Conservation (phyloP, 2,329 filamentous ascomycete species). For the Botrytis cinerea region DNA sequence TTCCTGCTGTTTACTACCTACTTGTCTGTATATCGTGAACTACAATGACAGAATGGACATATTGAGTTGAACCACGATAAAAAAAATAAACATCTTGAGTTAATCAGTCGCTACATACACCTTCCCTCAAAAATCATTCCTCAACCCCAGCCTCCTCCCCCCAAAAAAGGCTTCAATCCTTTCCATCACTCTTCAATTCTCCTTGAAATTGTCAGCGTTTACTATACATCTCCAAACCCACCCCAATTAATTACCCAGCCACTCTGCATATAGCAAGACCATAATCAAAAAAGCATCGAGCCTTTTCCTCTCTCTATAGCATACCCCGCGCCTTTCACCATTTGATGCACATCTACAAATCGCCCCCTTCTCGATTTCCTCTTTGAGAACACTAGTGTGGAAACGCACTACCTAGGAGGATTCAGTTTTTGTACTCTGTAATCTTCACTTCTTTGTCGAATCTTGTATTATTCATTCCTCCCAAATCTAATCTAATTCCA, state of each 20-base stretch:
- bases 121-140: background rate
- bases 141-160: background rate
- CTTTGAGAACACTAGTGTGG: background rate
- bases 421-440: background rate
- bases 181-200: too few species aligned
- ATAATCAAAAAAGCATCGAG: background rate
- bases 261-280: background rate
- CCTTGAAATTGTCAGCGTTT: background rate
- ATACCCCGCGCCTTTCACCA: background rate
- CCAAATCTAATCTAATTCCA: background rate
- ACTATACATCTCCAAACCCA: background rate
- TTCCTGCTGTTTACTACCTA: background rate
- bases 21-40: background rate
- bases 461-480: background rate
- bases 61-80: background rate
- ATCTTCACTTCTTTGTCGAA: background rate
- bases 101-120: background rate
- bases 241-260: accelerated
- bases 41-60: background rate
- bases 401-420: background rate
- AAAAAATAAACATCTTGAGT: background rate
- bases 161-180: background rate
- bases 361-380: background rate
- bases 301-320: background rate
- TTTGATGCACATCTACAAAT: background rate